Conservation (phyloP, 441 rosid species). For the Melastoma candidum region DNA sequence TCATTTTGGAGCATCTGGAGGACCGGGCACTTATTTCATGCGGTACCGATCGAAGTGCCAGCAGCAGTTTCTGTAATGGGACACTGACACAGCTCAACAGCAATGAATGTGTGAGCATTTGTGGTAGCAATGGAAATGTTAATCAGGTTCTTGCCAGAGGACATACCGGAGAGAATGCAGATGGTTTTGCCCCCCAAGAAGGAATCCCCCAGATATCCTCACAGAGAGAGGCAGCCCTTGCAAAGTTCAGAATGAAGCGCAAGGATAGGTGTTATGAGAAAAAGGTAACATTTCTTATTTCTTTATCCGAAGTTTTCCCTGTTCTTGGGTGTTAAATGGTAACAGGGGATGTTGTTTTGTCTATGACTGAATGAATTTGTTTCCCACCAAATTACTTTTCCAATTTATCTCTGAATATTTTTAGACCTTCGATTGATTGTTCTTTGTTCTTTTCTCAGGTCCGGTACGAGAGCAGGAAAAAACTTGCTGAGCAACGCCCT, state of each 20-base stretch:
- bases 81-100: constrained; percentile 30
- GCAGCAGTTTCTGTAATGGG: constrained; percentile 53
- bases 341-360: not conserved
- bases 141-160: constrained; percentile 30
- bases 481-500: constrained; percentile 81
- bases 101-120: constrained; percentile 38
- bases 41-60: constrained; percentile 49
- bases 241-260: constrained; percentile 81
- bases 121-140: constrained; percentile 38
- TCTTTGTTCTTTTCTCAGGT: constrained; percentile 35
- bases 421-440: too few species aligned
- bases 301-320: not conserved
- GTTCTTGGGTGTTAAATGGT: not conserved
- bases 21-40: constrained; percentile 47
- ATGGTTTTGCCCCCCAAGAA: constrained; percentile 21
- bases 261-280: constrained; percentile 87
- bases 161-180: constrained; percentile 40
- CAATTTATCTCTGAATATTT: not conserved
- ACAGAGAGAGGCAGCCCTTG: constrained; percentile 79
- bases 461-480: constrained; percentile 81
- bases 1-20: constrained; percentile 27
- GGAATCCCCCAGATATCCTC: constrained; percentile 35
- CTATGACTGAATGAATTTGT: not conserved
- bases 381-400: not conserved
- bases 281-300: constrained; percentile 40